Base-by-base conservation (phyloP, 768 basidiomycete species). In the Termitomyces bulborhizus region DNA sequence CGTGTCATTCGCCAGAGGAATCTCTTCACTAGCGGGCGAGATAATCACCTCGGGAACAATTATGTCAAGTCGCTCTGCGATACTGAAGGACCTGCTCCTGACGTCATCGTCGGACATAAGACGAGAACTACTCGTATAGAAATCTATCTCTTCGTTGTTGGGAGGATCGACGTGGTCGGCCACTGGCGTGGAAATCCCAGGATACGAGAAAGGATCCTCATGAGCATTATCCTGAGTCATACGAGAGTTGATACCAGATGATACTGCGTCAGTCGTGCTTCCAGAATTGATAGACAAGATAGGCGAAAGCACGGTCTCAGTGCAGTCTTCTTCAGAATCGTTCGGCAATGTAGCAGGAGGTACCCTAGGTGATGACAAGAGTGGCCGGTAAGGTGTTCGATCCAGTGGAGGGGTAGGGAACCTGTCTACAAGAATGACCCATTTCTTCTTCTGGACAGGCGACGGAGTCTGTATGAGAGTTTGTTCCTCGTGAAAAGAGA, bases 391-490 rank as follows among this genome's bases (percentile, higher is more conserved):
- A 39, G 16, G 55, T n/a, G 13, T 26, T 18, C 40, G 26, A 43
- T 43, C 16, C 3, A 34, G 37, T 31, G 49, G 13, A 15, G 57
- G 57, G 8, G 57, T 48, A 18, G 29, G 46, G 31, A 27, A n/a
- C 11, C 24, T 47, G 37, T 53, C n/a, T 4, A 42, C 54, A 18
- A 51, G 24, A 12, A 52, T 12, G n/a, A 59, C 3, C 50, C 32
- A 52, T 24, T 51, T 31, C 40, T 58, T 58, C 49, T 59, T 59
- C 15, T 3, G 6, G 4, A 32, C 55, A 4, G 50, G 46, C 31
- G 54, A 55, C 3, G 57, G 54, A 8, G 50, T 46, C 41, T 55
- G 57, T 3, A 51, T 26, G 6, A 59, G 54, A 8, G 57, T 59
- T 9, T 3, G 16, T 27, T 59, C 57, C 13, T 37, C 50, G 2